Percentiles rank a stretch among this genome's conserved stretches.
Conservation (phyloP, 73 alveolate genomes). For the Stentor roeselii region DNA sequence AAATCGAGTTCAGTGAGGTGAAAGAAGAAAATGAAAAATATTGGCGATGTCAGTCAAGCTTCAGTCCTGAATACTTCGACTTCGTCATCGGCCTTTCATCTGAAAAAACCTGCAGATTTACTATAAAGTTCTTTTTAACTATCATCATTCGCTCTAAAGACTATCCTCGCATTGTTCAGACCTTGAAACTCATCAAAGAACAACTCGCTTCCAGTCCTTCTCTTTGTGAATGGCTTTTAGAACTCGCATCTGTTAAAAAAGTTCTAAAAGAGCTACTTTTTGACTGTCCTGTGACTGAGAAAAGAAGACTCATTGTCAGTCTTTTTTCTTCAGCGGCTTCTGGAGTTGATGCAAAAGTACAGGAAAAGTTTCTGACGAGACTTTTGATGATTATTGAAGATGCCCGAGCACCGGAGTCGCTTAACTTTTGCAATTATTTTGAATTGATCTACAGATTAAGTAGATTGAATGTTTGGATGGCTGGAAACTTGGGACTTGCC, state of each 20-base stretch:
- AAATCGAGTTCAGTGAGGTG: background rate
- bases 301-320: constrained; percentile 41
- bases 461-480: background rate
- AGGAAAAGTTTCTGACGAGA: background rate
- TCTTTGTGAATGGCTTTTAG: constrained; percentile 21
- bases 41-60: constrained; percentile 53
- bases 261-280: constrained; percentile 22
- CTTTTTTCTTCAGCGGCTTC: background rate
- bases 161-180: constrained; percentile 1
- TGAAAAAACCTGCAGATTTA: background rate
- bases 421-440: background rate
- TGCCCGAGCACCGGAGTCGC: background rate
- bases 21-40: constrained; percentile 45
- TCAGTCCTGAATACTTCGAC: constrained; percentile 56
- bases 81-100: constrained; percentile 37
- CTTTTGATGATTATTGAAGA: background rate
- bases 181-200: background rate
- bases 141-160: constrained; percentile 49
- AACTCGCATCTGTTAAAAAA: background rate
- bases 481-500: background rate
- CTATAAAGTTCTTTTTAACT: constrained; percentile 30
- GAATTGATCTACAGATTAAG: background rate
- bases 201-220: background rate
- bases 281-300: constrained; percentile 41
- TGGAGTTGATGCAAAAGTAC: background rate